These are phyloP conservation scores for Neurospora sp. DNA, from an alignment of 495 filamentous ascomycete species.

Conservation along the genomic window DNA sequence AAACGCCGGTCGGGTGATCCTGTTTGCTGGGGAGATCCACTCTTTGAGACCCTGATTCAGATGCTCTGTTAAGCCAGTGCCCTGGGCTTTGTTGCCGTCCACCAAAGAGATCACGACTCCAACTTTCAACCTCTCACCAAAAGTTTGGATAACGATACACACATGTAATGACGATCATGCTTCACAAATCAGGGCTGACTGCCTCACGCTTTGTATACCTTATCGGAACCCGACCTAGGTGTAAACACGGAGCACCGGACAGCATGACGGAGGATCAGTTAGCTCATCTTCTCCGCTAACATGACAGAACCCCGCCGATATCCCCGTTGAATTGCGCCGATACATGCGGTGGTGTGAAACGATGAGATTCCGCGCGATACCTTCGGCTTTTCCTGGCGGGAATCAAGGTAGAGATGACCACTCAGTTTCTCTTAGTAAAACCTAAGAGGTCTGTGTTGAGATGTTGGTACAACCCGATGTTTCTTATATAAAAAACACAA, in stretches of 20 bases:
- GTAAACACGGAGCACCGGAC: neutral
- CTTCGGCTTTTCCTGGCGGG: too few relatives aligned
- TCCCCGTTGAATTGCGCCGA: too few relatives aligned
- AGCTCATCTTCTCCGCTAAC: neutral
- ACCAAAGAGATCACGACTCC: neutral
- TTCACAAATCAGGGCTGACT: neutral
- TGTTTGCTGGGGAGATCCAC: neutral
- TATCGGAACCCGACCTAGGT: neutral
- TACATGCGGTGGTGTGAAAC: too few relatives aligned
- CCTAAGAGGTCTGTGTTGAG: too few relatives aligned
- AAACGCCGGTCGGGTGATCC: neutral
- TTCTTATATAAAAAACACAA: too few relatives aligned
- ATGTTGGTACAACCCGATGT: too few relatives aligned
- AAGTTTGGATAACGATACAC: neutral
- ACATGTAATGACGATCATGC: neutral
- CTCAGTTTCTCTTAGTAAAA: too few relatives aligned
- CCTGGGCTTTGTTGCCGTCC: neutral
- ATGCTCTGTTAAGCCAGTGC: too few relatives aligned
- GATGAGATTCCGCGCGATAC: too few relatives aligned
- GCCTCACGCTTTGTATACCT: neutral
- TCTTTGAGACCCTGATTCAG: neutral
- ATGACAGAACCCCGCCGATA: too few relatives aligned
- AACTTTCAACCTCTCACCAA: neutral
- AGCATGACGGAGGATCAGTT: neutral
- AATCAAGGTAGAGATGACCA: too few relatives aligned